Base-by-base conservation (phyloP, 805 yeast genomes). In the Candida dajiaensis region DNA sequence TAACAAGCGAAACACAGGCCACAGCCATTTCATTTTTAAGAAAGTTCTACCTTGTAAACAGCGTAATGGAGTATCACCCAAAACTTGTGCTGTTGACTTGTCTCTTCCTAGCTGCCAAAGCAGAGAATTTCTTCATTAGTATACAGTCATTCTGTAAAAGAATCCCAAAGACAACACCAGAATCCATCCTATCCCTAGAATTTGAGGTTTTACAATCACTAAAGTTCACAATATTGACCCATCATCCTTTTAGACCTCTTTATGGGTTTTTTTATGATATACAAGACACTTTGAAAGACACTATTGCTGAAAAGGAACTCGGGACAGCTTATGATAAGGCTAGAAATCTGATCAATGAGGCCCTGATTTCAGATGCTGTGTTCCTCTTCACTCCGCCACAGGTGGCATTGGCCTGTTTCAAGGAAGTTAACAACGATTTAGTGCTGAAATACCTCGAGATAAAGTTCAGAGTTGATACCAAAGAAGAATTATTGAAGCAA, bases 211-310 rank as follows among this genome's bases (percentile, higher is more conserved):
- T 90, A 45, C 87, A 80, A 64, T 74, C 87, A 10, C 70, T 94
- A 56, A 73, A 80, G 49, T 94, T 94, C 65, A 84, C 96, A 0
- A 69, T 94, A 42, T 62, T 83, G 51, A 92, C 85, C 10, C 98
- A 92, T 63, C 97, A 89, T 66, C 95, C 97, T 3, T 83, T 78
- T 65, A 74, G 84, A 51, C 89, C 98, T 0, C 66, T 94, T n/a
- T 94, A 90, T 63, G 99, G 99, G 20, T 90, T 92, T 62, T 92
- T 85, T 65, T 75, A 92, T 41, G 99, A 94, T 65, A 77, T 90
- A 52, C 99, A 94, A 63, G 73, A 65, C 45, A 73, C 70, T 44
- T 66, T 78, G 47, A 63, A 62, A 47, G 50, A 53, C 19, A 58
- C 69, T 20, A 63, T 77, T 16, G 80, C 79, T 48, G 67, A 75